phyloP scores from a whole-genome alignment of 192 early-diverging fungal genomes.

The Coemansia biformis region DNA sequence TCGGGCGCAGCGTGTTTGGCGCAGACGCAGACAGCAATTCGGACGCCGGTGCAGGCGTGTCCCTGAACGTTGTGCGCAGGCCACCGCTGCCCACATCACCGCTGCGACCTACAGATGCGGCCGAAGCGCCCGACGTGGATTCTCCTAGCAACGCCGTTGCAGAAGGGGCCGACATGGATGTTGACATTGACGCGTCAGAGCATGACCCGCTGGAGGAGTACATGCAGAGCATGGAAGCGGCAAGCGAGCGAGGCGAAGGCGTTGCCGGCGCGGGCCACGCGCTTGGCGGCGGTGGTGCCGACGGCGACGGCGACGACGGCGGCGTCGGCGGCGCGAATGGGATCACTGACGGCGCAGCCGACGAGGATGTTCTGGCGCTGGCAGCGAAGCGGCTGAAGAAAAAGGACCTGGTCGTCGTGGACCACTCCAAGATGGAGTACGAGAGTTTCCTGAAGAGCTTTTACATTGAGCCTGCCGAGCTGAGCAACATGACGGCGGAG shows the following conservation, averaged over 20 bases:
- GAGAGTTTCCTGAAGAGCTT: constrained; percentile 88
- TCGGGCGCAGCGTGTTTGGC: constrained; percentile 29
- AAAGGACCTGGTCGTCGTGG: constrained; percentile 83
- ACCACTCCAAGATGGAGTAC: constrained; percentile 81
- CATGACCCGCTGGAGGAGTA: constrained; percentile 76
- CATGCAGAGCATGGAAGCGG: constrained; percentile 77
- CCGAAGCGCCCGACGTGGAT: too few relatives aligned
- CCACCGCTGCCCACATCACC: not conserved
- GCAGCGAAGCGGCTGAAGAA: constrained; percentile 83
- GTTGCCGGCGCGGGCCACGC: constrained; percentile 18
- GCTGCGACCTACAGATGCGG: not conserved
- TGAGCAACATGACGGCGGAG: constrained; percentile 71
- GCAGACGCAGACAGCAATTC: constrained; percentile 13
- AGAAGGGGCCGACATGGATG: constrained; percentile 3
- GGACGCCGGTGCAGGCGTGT: not conserved
- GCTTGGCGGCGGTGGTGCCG: not conserved
- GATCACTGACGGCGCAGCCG: too few relatives aligned
- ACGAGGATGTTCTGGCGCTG: constrained; percentile 68
- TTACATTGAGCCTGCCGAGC: constrained; percentile 91
- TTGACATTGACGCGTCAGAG: constrained; percentile 52
- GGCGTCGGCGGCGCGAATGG: constrained; percentile 45
- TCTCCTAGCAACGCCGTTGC: too few relatives aligned
- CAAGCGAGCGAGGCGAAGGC: constrained; percentile 54
- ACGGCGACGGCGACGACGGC: constrained; percentile 43
- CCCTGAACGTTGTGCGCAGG: not conserved